These are phyloP conservation scores for Sicyos edulis DNA, from an alignment of 306 rosid genomes.

Conservation along the genomic window DNA sequence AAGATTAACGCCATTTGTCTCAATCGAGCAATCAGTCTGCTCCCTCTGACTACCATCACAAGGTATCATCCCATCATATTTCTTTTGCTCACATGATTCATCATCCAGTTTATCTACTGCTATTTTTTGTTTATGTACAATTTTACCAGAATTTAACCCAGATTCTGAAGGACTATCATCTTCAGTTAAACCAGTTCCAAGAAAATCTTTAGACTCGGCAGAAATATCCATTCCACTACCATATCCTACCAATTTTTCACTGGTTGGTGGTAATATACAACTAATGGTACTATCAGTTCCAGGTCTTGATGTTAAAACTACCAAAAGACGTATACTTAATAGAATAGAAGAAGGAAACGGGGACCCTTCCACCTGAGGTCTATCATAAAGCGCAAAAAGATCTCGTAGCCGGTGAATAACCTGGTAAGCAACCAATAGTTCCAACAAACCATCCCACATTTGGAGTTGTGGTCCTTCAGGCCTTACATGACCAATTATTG, in stretches of 20 bases:
- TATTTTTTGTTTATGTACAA: constrained; percentile 53
- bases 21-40: constrained; percentile 37
- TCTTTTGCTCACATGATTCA: constrained; percentile 35
- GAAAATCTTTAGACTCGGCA: constrained; percentile 36
- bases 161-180: constrained; percentile 39
- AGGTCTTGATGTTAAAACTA: constrained; percentile 72
- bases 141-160: constrained; percentile 34
- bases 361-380: constrained; percentile 97
- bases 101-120: constrained; percentile 71
- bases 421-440: constrained; percentile 78
- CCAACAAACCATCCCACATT: constrained; percentile 91
- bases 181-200: constrained; percentile 30
- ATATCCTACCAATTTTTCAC: constrained; percentile 33
- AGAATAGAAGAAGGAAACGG: constrained; percentile 82
- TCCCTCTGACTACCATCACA: constrained; percentile 32
- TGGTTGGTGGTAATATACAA: constrained; percentile 51
- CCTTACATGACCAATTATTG: constrained; percentile 70
- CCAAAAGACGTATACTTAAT: constrained; percentile 71
- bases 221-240: constrained; percentile 38
- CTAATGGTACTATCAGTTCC: constrained; percentile 50
- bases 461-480: constrained; percentile 79
- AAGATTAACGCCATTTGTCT: constrained; percentile 27
- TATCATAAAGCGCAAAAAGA: constrained; percentile 94
- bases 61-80: constrained; percentile 36
- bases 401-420: constrained; percentile 86